Percentiles rank a stretch among this genome's conserved stretches.
Conservation (phyloP, 768 basidiomycete genomes). For the Sistotremastrum suecicum region DNA sequence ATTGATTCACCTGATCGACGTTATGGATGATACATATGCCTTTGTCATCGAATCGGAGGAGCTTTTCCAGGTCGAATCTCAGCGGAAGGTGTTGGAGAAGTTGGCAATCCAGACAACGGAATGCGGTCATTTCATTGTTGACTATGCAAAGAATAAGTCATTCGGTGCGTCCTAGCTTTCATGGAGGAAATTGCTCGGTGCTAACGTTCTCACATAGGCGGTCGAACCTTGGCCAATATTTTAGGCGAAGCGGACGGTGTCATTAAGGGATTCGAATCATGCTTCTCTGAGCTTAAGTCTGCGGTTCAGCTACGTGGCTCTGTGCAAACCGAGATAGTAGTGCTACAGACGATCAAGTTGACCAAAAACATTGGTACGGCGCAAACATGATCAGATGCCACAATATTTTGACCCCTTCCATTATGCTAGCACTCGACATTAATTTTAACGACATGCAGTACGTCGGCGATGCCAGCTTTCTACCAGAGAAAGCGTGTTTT, state of each 20-base stretch:
- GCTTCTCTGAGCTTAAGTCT: background rate
- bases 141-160: slow-evolving; percentile 1
- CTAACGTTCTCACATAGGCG: no score
- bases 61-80: background rate
- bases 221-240: background rate
- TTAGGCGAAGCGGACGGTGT: background rate
- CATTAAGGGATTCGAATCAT: background rate
- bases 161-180: slow-evolving; percentile 2
- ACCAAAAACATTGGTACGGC: no score
- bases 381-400: no score
- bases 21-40: slow-evolving; percentile 1
- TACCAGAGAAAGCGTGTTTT: slow-evolving; percentile 1
- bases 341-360: no score
- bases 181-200: no score
- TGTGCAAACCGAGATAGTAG: no score
- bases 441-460: background rate
- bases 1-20: slow-evolving; percentile 5
- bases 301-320: no score
- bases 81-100: background rate
- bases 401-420: background rate
- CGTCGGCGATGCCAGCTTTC: background rate
- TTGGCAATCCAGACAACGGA: slow-evolving; percentile 2
- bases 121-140: slow-evolving; percentile 1
- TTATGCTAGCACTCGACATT: background rate
- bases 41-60: background rate